These are phyloP conservation scores for Cladobotryum protrusum DNA, from an alignment of 2,329 filamentous ascomycete genomes.

Conservation along the genomic window DNA sequence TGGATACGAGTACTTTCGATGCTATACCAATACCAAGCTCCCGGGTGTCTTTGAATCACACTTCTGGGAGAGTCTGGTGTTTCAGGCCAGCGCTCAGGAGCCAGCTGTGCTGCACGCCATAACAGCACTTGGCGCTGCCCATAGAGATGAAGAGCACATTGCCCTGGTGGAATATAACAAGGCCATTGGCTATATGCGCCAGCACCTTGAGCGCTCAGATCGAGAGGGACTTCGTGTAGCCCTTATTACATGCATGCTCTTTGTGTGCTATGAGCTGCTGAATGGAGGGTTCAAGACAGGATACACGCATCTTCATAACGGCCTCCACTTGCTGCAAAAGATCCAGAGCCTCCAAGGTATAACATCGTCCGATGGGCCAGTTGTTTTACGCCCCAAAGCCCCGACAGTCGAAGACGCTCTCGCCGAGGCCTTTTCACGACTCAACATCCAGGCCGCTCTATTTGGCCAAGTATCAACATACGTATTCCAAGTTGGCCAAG, in stretches of 20 bases:
- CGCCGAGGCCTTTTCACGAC: conserved; percentile 21
- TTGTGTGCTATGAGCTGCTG: conserved; percentile 34
- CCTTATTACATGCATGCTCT: conserved; percentile 36
- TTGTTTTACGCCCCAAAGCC: conserved; percentile 9
- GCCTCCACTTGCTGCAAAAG: conserved; percentile 23
- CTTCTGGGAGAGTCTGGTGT: conserved; percentile 34
- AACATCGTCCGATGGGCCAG: not conserved
- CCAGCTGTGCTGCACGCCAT: conserved; percentile 37
- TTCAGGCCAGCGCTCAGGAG: conserved; percentile 32
- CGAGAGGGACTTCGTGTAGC: conserved; percentile 27
- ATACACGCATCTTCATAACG: conserved; percentile 25
- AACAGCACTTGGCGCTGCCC: conserved; percentile 33
- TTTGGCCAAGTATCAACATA: conserved; percentile 21
- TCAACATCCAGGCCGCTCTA: conserved; percentile 23
- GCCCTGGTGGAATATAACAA: conserved; percentile 33
- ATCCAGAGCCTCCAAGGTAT: conserved; percentile 8
- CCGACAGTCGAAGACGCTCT: conserved; percentile 13
- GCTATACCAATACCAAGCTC: conserved; percentile 23
- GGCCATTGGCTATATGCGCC: conserved; percentile 30
- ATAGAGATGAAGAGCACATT: conserved; percentile 18
- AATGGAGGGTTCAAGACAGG: conserved; percentile 24
- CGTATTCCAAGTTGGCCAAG: conserved; percentile 8
- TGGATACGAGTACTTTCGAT: conserved; percentile 19
- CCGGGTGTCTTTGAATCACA: conserved; percentile 27
- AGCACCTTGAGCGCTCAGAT: conserved; percentile 18